A percentile compares a stretch with the other conserved stretches of the same genome.
These are phyloP conservation scores for Guyanaporus albipodus DNA, from an alignment of 768 basidiomycete species.

Conservation along the genomic window DNA sequence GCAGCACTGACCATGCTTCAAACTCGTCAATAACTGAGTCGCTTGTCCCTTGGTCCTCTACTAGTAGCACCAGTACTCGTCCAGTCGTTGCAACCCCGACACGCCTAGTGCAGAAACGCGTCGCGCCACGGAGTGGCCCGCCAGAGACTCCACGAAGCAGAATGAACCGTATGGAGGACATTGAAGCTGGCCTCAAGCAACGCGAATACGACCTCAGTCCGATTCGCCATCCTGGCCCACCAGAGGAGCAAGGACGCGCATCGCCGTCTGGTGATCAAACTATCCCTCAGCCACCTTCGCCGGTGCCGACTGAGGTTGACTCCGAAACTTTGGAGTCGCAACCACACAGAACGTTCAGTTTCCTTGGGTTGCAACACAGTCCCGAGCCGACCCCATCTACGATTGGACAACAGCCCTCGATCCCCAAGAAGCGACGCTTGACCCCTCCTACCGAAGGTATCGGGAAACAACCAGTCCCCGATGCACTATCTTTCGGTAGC, in stretches of 20 bases:
- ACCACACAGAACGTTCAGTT: slow-evolving; percentile 16
- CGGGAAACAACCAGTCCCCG: not conserved
- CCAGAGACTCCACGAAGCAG: slow-evolving; percentile 8
- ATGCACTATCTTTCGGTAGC: not conserved
- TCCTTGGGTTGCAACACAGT: slow-evolving; percentile 21
- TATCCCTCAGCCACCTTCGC: slow-evolving; percentile 24
- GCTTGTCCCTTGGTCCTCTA: not conserved
- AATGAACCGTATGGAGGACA: slow-evolving; percentile 11
- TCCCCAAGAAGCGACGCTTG: slow-evolving; percentile 22
- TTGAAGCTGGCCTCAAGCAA: slow-evolving; percentile 16
- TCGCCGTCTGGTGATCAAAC: not conserved
- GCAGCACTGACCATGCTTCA: not conserved
- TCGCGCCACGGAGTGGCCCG: not conserved
- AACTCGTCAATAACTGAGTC: not conserved
- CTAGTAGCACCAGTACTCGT: not conserved
- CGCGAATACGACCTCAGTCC: slow-evolving; percentile 13
- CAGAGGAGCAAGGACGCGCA: slow-evolving; percentile 3
- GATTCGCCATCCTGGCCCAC: slow-evolving; percentile 2
- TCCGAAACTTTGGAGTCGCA: slow-evolving; percentile 13
- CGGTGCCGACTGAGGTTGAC: slow-evolving; percentile 24
- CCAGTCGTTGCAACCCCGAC: slow-evolving; percentile 1
- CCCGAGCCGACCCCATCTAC: slow-evolving; percentile 7
- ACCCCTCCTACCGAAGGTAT: not conserved
- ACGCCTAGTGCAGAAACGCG: not conserved
- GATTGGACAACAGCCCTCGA: slow-evolving; percentile 18